Base-by-base conservation (phyloP, 1,284 basidiomycete species). In the Cryptococcus sp. region DNA sequence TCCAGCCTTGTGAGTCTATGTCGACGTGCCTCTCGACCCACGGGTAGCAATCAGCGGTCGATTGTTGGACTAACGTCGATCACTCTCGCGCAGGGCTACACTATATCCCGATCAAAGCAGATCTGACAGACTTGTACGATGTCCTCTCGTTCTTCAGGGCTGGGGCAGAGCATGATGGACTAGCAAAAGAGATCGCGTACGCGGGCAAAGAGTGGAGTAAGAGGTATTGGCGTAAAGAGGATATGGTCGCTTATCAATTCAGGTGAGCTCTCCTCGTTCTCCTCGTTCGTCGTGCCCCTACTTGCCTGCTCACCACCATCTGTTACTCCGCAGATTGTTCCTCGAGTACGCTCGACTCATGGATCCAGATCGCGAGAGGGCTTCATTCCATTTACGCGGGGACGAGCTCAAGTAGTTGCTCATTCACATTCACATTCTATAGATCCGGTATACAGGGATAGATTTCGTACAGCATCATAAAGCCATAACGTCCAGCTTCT, bases 201-300 rank as follows among this genome's bases (percentile, higher is more conserved):
- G 81, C 81, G 0, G 87, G 86, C 0, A 80, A 82, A 46, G 67
- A 80, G 22, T 88, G 87, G 87, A 86, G 84, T 63, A 78, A 80
- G 60, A 79, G 68, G 0, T 86, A 82, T 67, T 88, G 86, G 85
- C 79, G 86, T 48, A 79, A 79, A 56, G 85, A 86, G 64, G 87
- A 89, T 71, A 79, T 88, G 77, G 80, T 82, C 42, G 83, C 86
- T 13, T 87, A 87, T 75, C 77, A 83, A 59, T 86, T 85, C 69
- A 80, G 86, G 85, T 85, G 46, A 55, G 79, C 67, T n/a, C 22
- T 47, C 13, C 35, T 3, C 5, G 13, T 39, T 22, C 17, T 16
- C 15, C 23, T 47, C 27, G 35, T 52, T 6, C 22, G 23, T 13
- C 20, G 30, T 50, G 27, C 39, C 42, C 40, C 27, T 55, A 42